A percentile compares a stretch with the other conserved stretches of the same genome.
Evolutionary conservation across 306 rosid genomes (phyloP).

Genomic region (Hippophae gyantsensis): DNA sequence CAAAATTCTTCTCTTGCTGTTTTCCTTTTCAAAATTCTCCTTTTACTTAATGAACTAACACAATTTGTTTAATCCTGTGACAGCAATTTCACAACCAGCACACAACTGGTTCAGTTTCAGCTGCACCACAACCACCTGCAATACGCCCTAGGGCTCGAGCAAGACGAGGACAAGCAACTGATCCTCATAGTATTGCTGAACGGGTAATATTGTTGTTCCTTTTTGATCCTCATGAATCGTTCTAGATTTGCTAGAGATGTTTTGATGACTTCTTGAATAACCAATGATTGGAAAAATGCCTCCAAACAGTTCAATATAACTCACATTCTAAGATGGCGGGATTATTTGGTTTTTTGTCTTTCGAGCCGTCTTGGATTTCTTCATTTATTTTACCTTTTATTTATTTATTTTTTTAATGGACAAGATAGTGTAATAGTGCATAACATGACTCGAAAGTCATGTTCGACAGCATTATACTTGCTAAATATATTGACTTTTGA

Average conservation of each 20-base stretch:
- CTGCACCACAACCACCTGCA: slow-evolving; percentile 46
- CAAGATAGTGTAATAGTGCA: no score
- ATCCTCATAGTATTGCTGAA: slow-evolving; percentile 97
- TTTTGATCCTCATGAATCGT: not conserved
- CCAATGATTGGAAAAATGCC: no score
- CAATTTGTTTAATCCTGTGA: slow-evolving; percentile 10
- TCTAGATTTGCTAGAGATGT: not conserved
- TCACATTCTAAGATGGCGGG: no score
- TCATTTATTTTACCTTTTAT: no score
- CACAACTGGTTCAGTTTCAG: slow-evolving; percentile 23
- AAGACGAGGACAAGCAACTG: slow-evolving; percentile 97
- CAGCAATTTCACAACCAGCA: slow-evolving; percentile 56
- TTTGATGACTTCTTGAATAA: no score
- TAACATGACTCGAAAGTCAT: not conserved
- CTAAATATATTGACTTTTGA: not conserved
- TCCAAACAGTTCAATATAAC: no score
- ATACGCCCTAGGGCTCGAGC: slow-evolving; percentile 92
- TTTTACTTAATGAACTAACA: not conserved
- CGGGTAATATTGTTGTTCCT: slow-evolving; percentile 35
- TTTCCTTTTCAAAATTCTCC: no score
- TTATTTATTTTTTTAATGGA: no score
- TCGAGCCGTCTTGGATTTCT: no score
- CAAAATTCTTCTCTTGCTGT: no score
- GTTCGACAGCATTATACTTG: not conserved
- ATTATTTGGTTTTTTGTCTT: no score